A percentile compares a stretch with the other conserved stretches of the same genome.
These are phyloP conservation scores for Aspergillus viridinutans DNA, from an alignment of 2,329 filamentous ascomycete species.

Conservation along the genomic window DNA sequence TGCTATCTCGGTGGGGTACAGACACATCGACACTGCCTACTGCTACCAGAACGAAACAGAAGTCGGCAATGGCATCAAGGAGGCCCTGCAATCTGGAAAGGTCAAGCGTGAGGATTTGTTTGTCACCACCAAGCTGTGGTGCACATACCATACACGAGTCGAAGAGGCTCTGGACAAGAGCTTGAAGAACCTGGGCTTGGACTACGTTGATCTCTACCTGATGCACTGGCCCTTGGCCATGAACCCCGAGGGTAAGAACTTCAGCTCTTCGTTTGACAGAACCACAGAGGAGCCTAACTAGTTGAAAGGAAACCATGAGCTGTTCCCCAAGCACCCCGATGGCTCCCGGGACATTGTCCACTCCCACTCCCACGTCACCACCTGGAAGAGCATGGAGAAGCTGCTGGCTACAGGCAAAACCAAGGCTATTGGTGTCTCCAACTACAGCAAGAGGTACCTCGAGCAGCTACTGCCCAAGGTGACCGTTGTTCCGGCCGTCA, in stretches of 20 bases:
- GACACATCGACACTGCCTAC: constrained; percentile 39
- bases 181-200: constrained; percentile 67
- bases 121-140: constrained; percentile 82
- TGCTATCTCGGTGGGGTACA: constrained; percentile 48
- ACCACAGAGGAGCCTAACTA: constrained; percentile 2
- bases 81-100: constrained; percentile 64
- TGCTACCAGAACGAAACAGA: constrained; percentile 64
- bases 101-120: constrained; percentile 76
- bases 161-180: constrained; percentile 69
- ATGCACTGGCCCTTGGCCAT: constrained; percentile 79
- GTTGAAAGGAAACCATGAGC: constrained; percentile 29
- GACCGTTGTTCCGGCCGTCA: constrained; percentile 61
- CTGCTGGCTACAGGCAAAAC: constrained; percentile 53
- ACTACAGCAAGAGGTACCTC: constrained; percentile 54
- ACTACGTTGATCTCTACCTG: constrained; percentile 77
- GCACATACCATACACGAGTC: constrained; percentile 67
- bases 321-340: constrained; percentile 69
- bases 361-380: constrained; percentile 66
- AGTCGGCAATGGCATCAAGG: constrained; percentile 71
- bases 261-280: not conserved
- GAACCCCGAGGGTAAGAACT: constrained; percentile 63
- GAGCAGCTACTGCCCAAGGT: constrained; percentile 55
- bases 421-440: constrained; percentile 56
- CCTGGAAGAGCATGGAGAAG: constrained; percentile 68
- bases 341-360: constrained; percentile 69